These are phyloP conservation scores for Zasmidium cellare DNA, from an alignment of 2,329 filamentous ascomycete species.

Conservation along the genomic window DNA sequence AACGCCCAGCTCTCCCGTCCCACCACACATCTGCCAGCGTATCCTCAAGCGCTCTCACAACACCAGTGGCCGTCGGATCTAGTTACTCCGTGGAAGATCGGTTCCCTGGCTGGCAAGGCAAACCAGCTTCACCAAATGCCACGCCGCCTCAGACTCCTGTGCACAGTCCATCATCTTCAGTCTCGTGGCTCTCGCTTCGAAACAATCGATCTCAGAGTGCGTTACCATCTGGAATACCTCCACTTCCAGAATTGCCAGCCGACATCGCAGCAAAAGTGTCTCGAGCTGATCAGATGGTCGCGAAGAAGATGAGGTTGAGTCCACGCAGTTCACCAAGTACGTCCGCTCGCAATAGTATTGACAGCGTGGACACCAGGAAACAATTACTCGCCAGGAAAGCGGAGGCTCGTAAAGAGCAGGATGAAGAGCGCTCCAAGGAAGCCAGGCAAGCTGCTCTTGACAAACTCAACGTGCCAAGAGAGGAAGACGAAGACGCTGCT, in stretches of 20 bases:
- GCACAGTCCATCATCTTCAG: neutral
- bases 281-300: constrained; percentile 28
- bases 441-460: constrained; percentile 10
- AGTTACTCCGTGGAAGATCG: constrained; percentile 27
- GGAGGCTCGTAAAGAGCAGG: constrained; percentile 1
- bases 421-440: constrained; percentile 6
- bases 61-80: constrained; percentile 13
- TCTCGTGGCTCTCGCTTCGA: neutral
- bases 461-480: neutral
- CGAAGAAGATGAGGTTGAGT: constrained; percentile 26
- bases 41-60: neutral
- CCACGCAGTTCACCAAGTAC: constrained; percentile 18
- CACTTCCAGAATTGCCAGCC: constrained; percentile 33
- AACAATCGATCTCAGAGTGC: neutral
- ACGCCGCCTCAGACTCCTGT: neutral
- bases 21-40: neutral
- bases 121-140: constrained; percentile 17
- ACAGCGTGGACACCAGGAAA: constrained; percentile 13
- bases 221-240: constrained; percentile 23
- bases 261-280: constrained; percentile 29
- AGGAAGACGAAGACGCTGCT: neutral
- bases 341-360: constrained; percentile 26
- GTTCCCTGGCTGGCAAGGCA: constrained; percentile 31
- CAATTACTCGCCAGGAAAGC: neutral
- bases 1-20: neutral